phyloP scores from a whole-genome alignment of 306 rosid species.

The Urtica urens region DNA sequence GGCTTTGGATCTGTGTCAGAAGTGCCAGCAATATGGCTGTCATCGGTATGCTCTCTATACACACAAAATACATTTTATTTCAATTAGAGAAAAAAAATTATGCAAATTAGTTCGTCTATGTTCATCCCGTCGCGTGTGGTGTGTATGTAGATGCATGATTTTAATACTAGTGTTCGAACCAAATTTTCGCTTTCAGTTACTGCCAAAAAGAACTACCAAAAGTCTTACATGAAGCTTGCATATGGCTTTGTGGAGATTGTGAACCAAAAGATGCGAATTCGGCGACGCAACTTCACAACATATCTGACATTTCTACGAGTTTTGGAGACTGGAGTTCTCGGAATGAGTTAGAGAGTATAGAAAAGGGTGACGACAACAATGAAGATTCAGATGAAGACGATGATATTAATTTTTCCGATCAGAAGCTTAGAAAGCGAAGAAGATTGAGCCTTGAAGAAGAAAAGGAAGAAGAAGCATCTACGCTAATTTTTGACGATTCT shows the following conservation, averaged over 20 bases:
- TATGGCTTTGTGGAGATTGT: conserved; percentile 77
- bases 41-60: conserved; percentile 10
- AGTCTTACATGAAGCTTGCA: conserved; percentile 19
- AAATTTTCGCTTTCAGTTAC: conserved; percentile 35
- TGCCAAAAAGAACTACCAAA: conserved; percentile 38
- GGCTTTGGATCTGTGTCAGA: conserved; percentile 6
- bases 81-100: neutral
- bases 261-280: conserved; percentile 14
- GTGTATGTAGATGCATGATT: neutral
- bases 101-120: neutral
- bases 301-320: conserved; percentile 8
- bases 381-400: too few relatives aligned
- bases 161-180: neutral
- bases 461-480: too few relatives aligned
- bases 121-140: neutral
- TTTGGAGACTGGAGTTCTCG: neutral
- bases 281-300: conserved; percentile 1
- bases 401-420: too few relatives aligned
- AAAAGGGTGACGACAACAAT: too few relatives aligned
- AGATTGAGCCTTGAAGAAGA: too few relatives aligned
- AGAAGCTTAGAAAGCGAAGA: too few relatives aligned
- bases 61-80: too few relatives aligned
- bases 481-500: too few relatives aligned
- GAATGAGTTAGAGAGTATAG: too few relatives aligned
- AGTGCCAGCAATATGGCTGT: conserved; percentile 11